These are phyloP conservation scores for Chaetomiaceae sp. DNA, from an alignment of 2,329 filamentous ascomycete genomes.

Conservation along the genomic window DNA sequence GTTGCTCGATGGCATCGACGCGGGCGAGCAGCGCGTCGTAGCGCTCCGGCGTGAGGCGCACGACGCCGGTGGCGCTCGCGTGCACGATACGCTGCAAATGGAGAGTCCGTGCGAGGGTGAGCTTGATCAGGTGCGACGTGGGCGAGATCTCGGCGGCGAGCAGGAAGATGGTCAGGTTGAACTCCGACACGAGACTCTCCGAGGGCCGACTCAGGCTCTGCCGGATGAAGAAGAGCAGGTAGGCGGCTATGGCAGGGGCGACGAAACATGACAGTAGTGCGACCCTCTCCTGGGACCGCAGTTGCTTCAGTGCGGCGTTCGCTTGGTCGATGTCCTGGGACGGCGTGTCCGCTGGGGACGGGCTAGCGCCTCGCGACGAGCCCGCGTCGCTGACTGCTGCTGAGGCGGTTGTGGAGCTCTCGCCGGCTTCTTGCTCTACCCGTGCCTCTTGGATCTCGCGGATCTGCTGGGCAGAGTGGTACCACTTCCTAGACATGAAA, in stretches of 20 bases:
- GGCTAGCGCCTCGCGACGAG: neutral
- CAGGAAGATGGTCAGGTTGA: conserved; percentile 86
- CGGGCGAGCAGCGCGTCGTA: conserved; percentile 56
- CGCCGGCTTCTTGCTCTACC: conserved; percentile 30
- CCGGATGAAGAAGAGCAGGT: conserved; percentile 74
- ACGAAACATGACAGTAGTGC: conserved; percentile 74
- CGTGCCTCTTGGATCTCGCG: conserved; percentile 45
- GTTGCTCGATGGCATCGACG: conserved; percentile 63
- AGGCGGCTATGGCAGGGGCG: conserved; percentile 73
- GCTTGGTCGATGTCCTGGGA: conserved; percentile 14
- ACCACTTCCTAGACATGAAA: conserved; percentile 58
- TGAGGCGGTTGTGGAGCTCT: conserved; percentile 11
- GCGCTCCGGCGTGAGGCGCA: conserved; percentile 34
- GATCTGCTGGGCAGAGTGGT: conserved; percentile 61
- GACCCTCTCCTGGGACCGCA: conserved; percentile 67
- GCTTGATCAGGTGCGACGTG: conserved; percentile 70
- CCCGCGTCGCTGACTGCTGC: conserved; percentile 29
- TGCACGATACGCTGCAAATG: conserved; percentile 71
- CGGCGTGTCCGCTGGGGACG: neutral
- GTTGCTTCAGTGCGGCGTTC: conserved; percentile 46
- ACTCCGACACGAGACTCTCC: conserved; percentile 83
- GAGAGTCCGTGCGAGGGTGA: conserved; percentile 72
- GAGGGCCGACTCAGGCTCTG: conserved; percentile 75
- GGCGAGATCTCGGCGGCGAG: conserved; percentile 82
- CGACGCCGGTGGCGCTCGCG: conserved; percentile 39